These are phyloP conservation scores for Cyberlindnera amylophila DNA, from an alignment of 805 yeast genomes.

Conservation along the genomic window DNA sequence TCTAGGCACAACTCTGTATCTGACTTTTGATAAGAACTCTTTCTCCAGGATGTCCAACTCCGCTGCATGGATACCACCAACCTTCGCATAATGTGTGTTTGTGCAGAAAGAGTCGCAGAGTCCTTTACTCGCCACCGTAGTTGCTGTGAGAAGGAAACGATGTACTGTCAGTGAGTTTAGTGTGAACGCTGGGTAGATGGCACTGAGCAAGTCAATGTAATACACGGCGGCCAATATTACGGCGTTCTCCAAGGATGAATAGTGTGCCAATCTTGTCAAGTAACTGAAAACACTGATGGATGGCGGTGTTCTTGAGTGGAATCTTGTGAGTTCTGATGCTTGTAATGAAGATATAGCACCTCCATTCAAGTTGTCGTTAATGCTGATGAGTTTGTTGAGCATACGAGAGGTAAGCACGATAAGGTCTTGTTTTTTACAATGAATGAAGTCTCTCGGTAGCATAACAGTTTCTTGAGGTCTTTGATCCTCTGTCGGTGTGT, in stretches of 20 bases:
- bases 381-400: slow-evolving; percentile 67
- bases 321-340: slow-evolving; percentile 62
- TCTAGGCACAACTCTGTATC: slow-evolving; percentile 70
- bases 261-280: slow-evolving; percentile 70
- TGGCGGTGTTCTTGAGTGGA: slow-evolving; percentile 93
- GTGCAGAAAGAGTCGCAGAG: slow-evolving; percentile 93
- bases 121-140: slow-evolving; percentile 86
- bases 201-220: slow-evolving; percentile 80
- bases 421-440: slow-evolving; percentile 67
- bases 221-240: slow-evolving; percentile 80
- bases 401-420: slow-evolving; percentile 72
- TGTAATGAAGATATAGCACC: slow-evolving; percentile 28
- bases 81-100: slow-evolving; percentile 89
- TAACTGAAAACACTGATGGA: slow-evolving; percentile 77
- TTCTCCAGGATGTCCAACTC: slow-evolving; percentile 85
- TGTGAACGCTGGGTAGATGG: slow-evolving; percentile 74
- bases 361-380: slow-evolving; percentile 54
- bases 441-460: slow-evolving; percentile 44
- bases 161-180: slow-evolving; percentile 91
- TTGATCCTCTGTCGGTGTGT: neutral
- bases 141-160: slow-evolving; percentile 83
- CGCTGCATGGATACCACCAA: slow-evolving; percentile 84
- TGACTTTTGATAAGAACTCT: slow-evolving; percentile 77
- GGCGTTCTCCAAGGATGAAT: slow-evolving; percentile 81
- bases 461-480: neutral